Base-by-base conservation (phyloP, 2,329 filamentous ascomycete genomes). In the Pseudogymnoascus sp. region DNA sequence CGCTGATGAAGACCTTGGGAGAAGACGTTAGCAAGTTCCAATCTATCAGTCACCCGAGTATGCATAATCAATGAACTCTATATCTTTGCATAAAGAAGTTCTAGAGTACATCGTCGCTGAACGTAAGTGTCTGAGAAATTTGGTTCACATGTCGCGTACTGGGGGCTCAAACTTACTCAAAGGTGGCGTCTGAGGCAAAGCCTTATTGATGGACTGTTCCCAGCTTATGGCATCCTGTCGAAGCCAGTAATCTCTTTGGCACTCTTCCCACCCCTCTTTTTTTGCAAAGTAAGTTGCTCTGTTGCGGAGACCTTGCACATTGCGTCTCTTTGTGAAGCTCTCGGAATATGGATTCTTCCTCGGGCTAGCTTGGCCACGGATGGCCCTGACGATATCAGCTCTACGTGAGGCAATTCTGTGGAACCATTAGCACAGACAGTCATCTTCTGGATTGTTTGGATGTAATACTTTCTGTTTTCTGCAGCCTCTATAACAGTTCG, bases 251-350 rank as follows among this genome's bases (percentile, higher is more conserved):
- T 60, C 59, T 25, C 59, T 25, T 8, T 40, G 36, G 34, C 34
- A 60, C 18, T 60, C 59, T 11, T 38, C 34, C 21, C 25, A 60
- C 12, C 23, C 34, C 14, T 40, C 59, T 9, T 25, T 60, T 28
- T 60, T 60, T 3, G 59, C 59, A 28, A 60, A 60, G 34, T 16
- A 60, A 25, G 36, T 60, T 37, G 59, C 36, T 38, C 59, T 38
- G 38, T 60, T 60, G 4, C 59, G 18, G 7, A 31, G 36, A 36
- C 59, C 59, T 40, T 60, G 59, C n/a, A 25, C 59, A 42, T 25
- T 42, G 21, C 59, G 59, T 28, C 49, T 56, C 49, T 56, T 56
- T 18, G 49, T 34, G 28, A 56, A 34, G 28, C 49, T 56, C 28
- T 56, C 49, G 49, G 49, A 28, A 34, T 56, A 21, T 56, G 49